Percentiles rank a stretch among this genome's conserved stretches.
Conservation (phyloP, 1,284 basidiomycete species). For the Rhodotorula sp. region DNA sequence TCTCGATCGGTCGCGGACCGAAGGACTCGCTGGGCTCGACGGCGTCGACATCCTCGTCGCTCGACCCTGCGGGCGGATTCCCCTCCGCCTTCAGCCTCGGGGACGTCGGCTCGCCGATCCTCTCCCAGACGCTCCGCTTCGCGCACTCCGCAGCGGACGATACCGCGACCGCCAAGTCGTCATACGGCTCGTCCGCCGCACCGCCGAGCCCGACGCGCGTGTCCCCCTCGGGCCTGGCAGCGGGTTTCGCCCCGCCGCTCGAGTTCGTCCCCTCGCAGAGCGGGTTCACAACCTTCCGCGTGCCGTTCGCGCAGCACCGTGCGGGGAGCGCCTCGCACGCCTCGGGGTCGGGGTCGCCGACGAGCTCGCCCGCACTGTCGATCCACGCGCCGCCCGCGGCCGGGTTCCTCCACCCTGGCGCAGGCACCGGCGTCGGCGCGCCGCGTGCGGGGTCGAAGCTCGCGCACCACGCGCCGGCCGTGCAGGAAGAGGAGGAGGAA, state of each 20-base stretch:
- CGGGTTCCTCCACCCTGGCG: too few relatives aligned
- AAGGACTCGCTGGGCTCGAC: slow-evolving; percentile 9
- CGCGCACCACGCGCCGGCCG: background rate
- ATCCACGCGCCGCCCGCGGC: background rate
- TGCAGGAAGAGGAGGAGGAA: background rate
- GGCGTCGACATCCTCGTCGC: background rate
- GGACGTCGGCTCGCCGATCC: slow-evolving; percentile 8
- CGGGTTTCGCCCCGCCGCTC: background rate
- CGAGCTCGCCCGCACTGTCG: background rate
- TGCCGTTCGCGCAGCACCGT: background rate
- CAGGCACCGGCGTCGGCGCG: too few relatives aligned
- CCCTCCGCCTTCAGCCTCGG: background rate
- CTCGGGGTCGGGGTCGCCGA: background rate
- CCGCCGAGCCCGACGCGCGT: background rate
- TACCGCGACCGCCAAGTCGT: background rate
- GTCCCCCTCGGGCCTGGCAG: background rate
- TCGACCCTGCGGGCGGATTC: background rate
- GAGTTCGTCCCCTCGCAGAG: background rate
- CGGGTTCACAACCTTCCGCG: background rate
- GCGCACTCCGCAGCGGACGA: background rate
- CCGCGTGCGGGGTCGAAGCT: background rate
- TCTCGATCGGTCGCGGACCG: background rate
- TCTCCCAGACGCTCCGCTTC: background rate
- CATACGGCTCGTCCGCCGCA: background rate
- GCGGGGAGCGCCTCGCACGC: background rate